Percentiles rank a stretch among this genome's conserved stretches.
Evolutionary conservation across 2,329 filamentous ascomycete species (phyloP).

Genomic region (Aspergillus sp.): DNA sequence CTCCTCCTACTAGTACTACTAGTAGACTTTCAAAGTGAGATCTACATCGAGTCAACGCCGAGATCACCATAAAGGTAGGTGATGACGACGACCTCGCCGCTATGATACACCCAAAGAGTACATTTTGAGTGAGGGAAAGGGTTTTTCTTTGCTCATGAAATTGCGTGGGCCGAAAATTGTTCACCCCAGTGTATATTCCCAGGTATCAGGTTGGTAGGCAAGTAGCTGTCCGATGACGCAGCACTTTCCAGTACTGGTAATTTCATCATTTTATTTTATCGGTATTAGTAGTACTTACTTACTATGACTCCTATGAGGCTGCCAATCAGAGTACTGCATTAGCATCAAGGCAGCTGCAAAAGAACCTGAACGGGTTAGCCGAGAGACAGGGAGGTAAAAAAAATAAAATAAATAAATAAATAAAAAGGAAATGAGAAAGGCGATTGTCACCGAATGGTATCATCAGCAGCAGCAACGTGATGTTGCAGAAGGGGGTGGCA

Average conservation of each 20-base stretch:
- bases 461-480: slow-evolving; percentile 11
- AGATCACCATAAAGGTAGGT: background rate
- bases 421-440: background rate
- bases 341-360: background rate
- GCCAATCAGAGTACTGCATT: background rate
- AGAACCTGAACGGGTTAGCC: background rate
- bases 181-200: background rate
- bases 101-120: background rate
- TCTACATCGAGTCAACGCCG: background rate
- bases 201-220: background rate
- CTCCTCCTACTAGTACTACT: background rate
- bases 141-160: background rate
- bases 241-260: background rate
- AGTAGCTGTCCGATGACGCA: background rate
- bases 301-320: background rate
- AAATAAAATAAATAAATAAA: no score
- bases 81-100: background rate
- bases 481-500: slow-evolving; percentile 28
- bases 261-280: background rate
- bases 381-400: background rate
- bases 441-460: slow-evolving; percentile 14
- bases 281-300: background rate
- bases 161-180: background rate
- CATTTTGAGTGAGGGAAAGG: background rate
- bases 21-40: background rate